phyloP scores from a whole-genome alignment of 768 basidiomycete species.

The Mycena epipterygia region DNA sequence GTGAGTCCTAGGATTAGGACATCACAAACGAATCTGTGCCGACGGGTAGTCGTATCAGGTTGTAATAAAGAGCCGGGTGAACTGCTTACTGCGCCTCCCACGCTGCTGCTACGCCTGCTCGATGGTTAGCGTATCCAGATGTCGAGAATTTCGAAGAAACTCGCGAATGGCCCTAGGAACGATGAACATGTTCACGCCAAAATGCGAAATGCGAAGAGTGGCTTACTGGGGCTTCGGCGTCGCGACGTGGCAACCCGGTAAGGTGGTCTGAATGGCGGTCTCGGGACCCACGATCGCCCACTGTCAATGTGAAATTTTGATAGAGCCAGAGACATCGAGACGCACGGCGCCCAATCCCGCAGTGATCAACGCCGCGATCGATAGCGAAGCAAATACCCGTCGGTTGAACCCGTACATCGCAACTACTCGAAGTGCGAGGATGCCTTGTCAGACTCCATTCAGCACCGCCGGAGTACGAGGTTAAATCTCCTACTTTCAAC shows the following conservation, averaged over 20 bases:
- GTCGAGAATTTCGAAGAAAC: not conserved
- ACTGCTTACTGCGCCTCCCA: constrained; percentile 3
- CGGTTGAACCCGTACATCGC: constrained; percentile 17
- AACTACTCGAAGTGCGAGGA: not conserved
- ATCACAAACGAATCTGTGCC: not conserved
- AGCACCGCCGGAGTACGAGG: not conserved
- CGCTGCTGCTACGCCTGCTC: not conserved
- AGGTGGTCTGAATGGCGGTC: not conserved
- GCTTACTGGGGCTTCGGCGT: not conserved
- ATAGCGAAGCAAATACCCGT: not conserved
- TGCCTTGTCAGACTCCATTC: not conserved
- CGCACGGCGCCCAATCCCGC: not conserved
- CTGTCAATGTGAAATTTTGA: not conserved
- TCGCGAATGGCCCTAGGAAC: not conserved
- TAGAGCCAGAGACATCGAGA: not conserved
- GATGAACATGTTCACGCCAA: not conserved
- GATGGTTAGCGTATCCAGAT: not conserved
- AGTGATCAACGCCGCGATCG: not conserved
- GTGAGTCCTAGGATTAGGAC: constrained; percentile 6
- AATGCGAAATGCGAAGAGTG: accelerated
- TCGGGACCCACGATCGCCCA: not conserved
- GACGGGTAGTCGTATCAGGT: not conserved
- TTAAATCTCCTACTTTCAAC: not conserved
- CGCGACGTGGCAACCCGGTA: not conserved
- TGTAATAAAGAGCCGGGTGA: not conserved